Conservation (phyloP, 225 moss, liverwort and hornwort species). For the Bryum argenteum region DNA sequence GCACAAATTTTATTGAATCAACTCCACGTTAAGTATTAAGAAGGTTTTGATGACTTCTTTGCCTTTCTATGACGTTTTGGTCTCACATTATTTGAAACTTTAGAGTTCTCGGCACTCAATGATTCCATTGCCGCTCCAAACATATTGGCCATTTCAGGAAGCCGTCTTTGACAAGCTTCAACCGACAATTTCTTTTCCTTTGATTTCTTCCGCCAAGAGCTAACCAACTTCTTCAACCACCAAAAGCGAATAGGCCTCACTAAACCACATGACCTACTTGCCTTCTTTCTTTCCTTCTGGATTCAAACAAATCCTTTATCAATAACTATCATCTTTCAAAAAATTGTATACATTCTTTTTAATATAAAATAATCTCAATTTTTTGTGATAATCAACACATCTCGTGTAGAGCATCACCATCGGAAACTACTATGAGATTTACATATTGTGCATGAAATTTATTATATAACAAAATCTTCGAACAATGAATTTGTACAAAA, state of each 20-base stretch:
- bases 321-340: not conserved
- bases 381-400: too few relatives aligned
- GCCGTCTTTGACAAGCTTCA: fast-evolving
- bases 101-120: not conserved
- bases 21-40: too few relatives aligned
- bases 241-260: not conserved
- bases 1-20: too few relatives aligned
- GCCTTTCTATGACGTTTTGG: too few relatives aligned
- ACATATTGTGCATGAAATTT: too few relatives aligned
- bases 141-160: not conserved
- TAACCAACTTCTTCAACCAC: not conserved
- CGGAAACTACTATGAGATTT: too few relatives aligned
- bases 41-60: too few relatives aligned
- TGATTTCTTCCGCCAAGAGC: not conserved
- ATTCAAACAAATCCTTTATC: not conserved
- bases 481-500: too few relatives aligned
- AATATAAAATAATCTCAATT: too few relatives aligned
- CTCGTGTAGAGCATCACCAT: too few relatives aligned
- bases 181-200: fast-evolving
- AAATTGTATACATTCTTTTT: too few relatives aligned
- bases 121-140: fast-evolving
- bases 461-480: too few relatives aligned
- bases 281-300: conserved; percentile 1
- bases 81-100: not conserved
- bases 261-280: not conserved